A percentile compares a stretch with the other conserved stretches of the same genome.
Evolutionary conservation across 208 protist species (phyloP).

Genomic region (Crithidia fasciculata): DNA sequence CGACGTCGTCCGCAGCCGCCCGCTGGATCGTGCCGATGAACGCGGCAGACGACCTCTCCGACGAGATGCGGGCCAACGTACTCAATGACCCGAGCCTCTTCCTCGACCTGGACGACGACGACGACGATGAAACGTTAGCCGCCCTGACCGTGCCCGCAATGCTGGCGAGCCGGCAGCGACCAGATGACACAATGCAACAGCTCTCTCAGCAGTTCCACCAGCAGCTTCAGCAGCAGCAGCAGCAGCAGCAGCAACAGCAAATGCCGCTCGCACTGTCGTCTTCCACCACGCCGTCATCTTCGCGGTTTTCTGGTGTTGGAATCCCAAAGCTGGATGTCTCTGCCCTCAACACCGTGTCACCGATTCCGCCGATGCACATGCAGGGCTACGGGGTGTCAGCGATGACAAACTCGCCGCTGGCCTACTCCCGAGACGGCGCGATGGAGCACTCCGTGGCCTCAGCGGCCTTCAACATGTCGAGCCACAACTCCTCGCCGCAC

Average conservation of each 20-base stretch:
- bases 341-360: conserved; percentile 13
- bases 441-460: not conserved
- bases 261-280: not conserved
- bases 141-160: conserved; percentile 1
- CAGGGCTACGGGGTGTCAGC: not conserved
- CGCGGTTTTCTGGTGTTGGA: not conserved
- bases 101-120: conserved; percentile 31
- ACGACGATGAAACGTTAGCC: conserved; percentile 18
- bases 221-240: not conserved
- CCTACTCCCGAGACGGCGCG: conserved; percentile 16
- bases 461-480: not conserved
- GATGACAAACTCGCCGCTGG: conserved; percentile 15
- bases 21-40: conserved; percentile 13
- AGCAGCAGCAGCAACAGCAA: not conserved
- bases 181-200: not conserved
- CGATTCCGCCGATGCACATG: not conserved
- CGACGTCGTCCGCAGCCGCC: not conserved
- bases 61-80: conserved; percentile 20
- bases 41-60: conserved; percentile 17
- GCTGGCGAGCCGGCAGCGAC: not conserved
- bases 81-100: conserved; percentile 30
- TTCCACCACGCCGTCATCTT: not conserved
- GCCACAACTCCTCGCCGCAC: conserved; percentile 26
- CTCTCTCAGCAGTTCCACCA: not conserved
- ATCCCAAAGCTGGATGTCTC: conserved; percentile 32